These are phyloP conservation scores for Astragalus membranaceus DNA, from an alignment of 306 rosid species.

Conservation along the genomic window DNA sequence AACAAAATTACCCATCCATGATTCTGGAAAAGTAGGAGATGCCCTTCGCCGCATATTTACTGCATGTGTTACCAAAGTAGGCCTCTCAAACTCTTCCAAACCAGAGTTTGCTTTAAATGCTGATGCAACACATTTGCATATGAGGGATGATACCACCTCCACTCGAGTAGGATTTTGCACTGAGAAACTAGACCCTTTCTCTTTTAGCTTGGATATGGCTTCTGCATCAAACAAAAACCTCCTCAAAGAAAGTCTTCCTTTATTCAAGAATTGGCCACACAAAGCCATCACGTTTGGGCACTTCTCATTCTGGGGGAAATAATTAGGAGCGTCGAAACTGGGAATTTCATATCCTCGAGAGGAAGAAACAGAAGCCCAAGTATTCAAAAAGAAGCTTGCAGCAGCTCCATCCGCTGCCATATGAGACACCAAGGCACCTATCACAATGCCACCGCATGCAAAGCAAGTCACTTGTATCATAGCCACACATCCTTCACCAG, in stretches of 20 bases:
- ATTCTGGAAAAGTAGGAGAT: background rate
- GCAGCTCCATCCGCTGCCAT: background rate
- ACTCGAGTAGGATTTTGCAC: background rate
- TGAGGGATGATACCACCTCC: background rate
- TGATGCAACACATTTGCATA: background rate
- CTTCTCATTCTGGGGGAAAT: no score
- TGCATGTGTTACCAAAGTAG: background rate
- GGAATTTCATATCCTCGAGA: no score
- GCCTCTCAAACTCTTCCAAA: background rate
- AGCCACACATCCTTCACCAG: background rate
- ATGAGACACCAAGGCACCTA: background rate
- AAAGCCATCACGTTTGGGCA: background rate
- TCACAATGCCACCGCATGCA: slow-evolving; percentile 11
- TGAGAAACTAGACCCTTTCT: background rate
- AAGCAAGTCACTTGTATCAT: background rate
- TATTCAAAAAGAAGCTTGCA: background rate
- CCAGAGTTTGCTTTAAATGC: background rate
- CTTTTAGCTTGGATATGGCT: background rate
- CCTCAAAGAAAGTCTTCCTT: background rate
- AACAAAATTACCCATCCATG: background rate
- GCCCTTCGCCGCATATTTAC: background rate
- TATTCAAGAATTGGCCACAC: background rate
- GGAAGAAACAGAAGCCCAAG: background rate
- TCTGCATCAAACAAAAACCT: no score
- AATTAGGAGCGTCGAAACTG: no score